phyloP scores from a whole-genome alignment of 805 yeast species.

The Starmerella vitae region DNA sequence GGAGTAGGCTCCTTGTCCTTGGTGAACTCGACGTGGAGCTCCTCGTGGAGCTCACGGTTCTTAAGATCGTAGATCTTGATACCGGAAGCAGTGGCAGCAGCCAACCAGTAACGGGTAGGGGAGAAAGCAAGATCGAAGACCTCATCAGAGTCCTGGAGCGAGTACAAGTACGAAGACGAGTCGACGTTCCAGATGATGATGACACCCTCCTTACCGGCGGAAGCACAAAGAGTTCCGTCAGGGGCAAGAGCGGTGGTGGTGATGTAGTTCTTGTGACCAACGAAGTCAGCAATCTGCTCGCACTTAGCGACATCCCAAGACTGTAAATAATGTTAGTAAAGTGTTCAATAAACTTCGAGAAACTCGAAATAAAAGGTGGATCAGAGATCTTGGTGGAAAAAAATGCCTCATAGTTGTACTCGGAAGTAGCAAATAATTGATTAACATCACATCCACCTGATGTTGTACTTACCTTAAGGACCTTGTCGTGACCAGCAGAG shows the following conservation, averaged over 20 bases:
- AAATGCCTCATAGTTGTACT: slow-evolving; percentile 76
- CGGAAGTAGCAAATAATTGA: slow-evolving; percentile 99
- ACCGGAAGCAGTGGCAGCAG: slow-evolving; percentile 97
- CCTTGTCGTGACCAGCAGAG: slow-evolving; percentile 98
- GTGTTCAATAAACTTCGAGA: slow-evolving; percentile 5
- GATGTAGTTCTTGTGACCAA: slow-evolving; percentile 99
- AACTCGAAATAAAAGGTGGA: slow-evolving; percentile 20
- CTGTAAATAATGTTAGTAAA: slow-evolving; percentile 34
- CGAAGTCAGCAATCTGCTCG: slow-evolving; percentile 84
- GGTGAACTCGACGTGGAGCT: slow-evolving; percentile 56
- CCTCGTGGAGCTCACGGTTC: slow-evolving; percentile 97
- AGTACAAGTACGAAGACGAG: slow-evolving; percentile 75
- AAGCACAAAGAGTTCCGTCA: slow-evolving; percentile 98
- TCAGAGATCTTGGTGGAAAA: slow-evolving; percentile 98
- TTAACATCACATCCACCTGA: slow-evolving; percentile 49
- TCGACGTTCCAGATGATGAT: slow-evolving; percentile 96
- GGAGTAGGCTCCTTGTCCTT: slow-evolving; percentile 97
- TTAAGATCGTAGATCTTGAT: slow-evolving; percentile 97
- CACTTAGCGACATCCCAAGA: slow-evolving; percentile 85
- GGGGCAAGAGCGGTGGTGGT: slow-evolving; percentile 96
- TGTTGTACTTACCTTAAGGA: slow-evolving; percentile 82
- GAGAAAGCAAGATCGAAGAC: slow-evolving; percentile 98
- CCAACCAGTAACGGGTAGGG: slow-evolving; percentile 99
- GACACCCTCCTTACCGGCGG: slow-evolving; percentile 99
- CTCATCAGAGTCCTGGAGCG: slow-evolving; percentile 90